Base-by-base conservation (phyloP, 768 basidiomycete species). In the Royoungia palumana region DNA sequence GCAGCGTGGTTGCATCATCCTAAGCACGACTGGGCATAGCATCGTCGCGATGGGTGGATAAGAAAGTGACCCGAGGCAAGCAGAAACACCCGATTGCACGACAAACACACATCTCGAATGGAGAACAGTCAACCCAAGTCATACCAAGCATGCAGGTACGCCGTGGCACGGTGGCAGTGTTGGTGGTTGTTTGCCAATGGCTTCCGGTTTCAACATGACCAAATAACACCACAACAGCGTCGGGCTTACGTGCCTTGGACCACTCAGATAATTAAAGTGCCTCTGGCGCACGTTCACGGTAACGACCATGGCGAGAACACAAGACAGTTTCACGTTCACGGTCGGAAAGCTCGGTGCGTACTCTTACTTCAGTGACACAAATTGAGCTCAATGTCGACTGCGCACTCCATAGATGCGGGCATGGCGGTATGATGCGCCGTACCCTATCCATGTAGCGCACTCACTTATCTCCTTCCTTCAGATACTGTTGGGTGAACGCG, bases 401-500 rank as follows among this genome's bases (percentile, higher is more conserved):
- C 45, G 7, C 32, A 41, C 13, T 40, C 27, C n/a, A n/a, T 63
- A 93, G 91, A 94, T 75, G 91, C 91, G 50, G 91, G 90, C 57
- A 93, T 93, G 92, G 92, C 93, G 66, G 93, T 94, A 73, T 61
- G 73, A 56, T 40, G 19, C 38, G 21, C 34, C 21, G 44, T 17
- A 27, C 27, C 25, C 37, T 22, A 49, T 42, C 40, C 22, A 46
- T 24, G 22, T 27, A 36, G 28, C 35, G 16, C 14, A 45, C 48
- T 48, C 19, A 24, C 42, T 55, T 35, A 54, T 28, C 5, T 37
- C 34, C 36, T 17, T 14, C 21, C 36, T 16, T 36, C 19, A 93
- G 92, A 94, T 96, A 56, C 79, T 95, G 2, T 78, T 97, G 13
- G 94, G 95, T 14, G 92, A 91, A 66, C 81, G 92, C 36, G 94